Percentiles rank a stretch among this genome's conserved stretches.
phyloP scores from a whole-genome alignment of 208 protist genomes.

The Borovskyia barvae region DNA sequence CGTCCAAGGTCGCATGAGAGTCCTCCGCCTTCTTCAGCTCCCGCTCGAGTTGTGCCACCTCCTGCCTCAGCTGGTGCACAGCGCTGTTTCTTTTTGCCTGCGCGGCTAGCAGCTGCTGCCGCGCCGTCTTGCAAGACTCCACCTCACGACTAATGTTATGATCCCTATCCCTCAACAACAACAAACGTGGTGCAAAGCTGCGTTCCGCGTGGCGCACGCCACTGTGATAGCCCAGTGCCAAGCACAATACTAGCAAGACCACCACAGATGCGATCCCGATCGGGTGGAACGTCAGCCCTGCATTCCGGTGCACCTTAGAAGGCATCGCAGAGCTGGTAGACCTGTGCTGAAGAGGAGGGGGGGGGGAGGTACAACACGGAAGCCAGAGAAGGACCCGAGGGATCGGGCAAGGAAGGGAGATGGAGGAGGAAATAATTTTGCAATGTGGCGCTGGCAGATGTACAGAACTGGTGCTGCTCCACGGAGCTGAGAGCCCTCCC shows the following conservation, averaged over 20 bases:
- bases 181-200: conserved; percentile 2
- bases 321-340: too few relatives aligned
- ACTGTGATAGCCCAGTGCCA: conserved; percentile 38
- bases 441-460: too few relatives aligned
- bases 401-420: too few relatives aligned
- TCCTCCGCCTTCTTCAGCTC: conserved; percentile 1
- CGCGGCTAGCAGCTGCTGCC: background rate
- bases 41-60: conserved; percentile 5
- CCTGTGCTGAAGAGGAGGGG: too few relatives aligned
- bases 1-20: conserved; percentile 11
- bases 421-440: too few relatives aligned
- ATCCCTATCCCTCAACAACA: background rate
- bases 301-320: too few relatives aligned
- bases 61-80: background rate
- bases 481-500: too few relatives aligned
- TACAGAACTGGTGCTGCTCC: too few relatives aligned
- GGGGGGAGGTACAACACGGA: too few relatives aligned
- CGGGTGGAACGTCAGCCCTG: conserved; percentile 31
- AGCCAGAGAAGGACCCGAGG: too few relatives aligned
- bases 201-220: conserved; percentile 19
- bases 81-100: background rate
- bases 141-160: background rate
- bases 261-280: conserved; percentile 23
- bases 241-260: conserved; percentile 23
- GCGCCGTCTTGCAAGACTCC: conserved; percentile 8